Conservation (phyloP, 2,329 filamentous ascomycete species). For the Rhynchosporium secalis region DNA sequence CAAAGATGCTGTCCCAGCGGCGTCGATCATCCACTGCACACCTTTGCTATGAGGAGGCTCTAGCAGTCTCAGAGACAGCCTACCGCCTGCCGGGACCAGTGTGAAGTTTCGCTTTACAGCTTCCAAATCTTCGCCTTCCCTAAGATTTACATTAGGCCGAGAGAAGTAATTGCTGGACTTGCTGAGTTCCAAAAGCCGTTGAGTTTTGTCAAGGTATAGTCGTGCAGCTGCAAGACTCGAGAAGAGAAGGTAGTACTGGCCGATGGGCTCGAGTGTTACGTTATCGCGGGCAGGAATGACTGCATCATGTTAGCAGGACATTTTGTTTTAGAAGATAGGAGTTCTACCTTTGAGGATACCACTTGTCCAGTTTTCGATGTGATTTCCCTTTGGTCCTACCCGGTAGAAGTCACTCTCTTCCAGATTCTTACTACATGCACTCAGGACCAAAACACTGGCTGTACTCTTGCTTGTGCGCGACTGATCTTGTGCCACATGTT, state of each 20-base stretch:
- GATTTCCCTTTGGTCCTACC: constrained; percentile 58
- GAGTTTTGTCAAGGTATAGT: constrained; percentile 58
- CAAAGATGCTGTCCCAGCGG: constrained; percentile 38
- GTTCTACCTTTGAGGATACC: constrained; percentile 57
- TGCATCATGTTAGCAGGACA: constrained; percentile 20
- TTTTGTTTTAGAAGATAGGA: background rate
- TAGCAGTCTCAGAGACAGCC: constrained; percentile 41
- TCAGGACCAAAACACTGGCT: constrained; percentile 52
- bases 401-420: constrained; percentile 70
- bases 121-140: constrained; percentile 49
- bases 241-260: constrained; percentile 72
- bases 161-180: constrained; percentile 39
- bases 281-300: constrained; percentile 63
- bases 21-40: constrained; percentile 40
- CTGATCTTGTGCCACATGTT: background rate
- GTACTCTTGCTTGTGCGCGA: background rate
- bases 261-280: constrained; percentile 60
- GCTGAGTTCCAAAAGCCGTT: constrained; percentile 47
- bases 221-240: constrained; percentile 56
- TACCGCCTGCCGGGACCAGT: constrained; percentile 46
- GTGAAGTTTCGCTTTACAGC: constrained; percentile 51
- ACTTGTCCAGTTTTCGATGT: constrained; percentile 67
- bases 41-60: constrained; percentile 40
- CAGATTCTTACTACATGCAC: constrained; percentile 58
- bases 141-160: constrained; percentile 44